Percentiles rank a stretch among this genome's conserved stretches.
Conservation (phyloP, 2,329 filamentous ascomycete genomes). For the Ophioceras dolichostomum region DNA sequence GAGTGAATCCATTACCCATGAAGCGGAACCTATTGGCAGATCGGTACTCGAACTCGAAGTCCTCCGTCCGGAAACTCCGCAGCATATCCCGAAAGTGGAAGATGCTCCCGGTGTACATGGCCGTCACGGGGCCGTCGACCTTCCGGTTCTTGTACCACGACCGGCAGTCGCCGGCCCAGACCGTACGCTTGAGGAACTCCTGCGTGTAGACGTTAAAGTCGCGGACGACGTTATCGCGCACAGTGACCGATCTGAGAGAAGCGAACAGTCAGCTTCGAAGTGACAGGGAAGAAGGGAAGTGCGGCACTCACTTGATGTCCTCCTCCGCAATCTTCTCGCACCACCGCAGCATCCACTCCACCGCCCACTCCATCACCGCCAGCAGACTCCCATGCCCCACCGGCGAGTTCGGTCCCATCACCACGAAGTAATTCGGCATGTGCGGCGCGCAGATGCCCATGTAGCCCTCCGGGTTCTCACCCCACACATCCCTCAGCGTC, state of each 20-base stretch:
- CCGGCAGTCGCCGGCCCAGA: slow-evolving; percentile 16
- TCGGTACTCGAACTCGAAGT: no score
- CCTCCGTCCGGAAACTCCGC: no score
- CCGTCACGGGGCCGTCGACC: slow-evolving; percentile 12
- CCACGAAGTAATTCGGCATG: slow-evolving; percentile 10
- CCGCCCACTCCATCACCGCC: slow-evolving; percentile 9
- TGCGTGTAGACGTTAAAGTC: slow-evolving; percentile 14
- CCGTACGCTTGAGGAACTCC: slow-evolving; percentile 19
- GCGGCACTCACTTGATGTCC: slow-evolving; percentile 21
- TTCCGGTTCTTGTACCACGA: slow-evolving; percentile 17
- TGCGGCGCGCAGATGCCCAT: slow-evolving; percentile 7
- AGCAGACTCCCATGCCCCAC: slow-evolving; percentile 8
- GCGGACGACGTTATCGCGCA: slow-evolving; percentile 8
- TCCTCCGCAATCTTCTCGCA: slow-evolving; percentile 35
- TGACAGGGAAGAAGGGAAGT: no score
- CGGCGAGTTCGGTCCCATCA: slow-evolving; percentile 7
- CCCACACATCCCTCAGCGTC: slow-evolving; percentile 9
- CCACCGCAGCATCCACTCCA: slow-evolving; percentile 26
- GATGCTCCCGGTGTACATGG: no score
- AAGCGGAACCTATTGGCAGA: no score
- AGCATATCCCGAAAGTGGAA: no score
- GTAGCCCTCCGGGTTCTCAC: slow-evolving; percentile 6
- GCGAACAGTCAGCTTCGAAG: no score
- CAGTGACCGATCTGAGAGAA: slow-evolving; percentile 7
- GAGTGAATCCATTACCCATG: no score